phyloP scores from a whole-genome alignment of 225 moss, liverwort and hornwort genomes.

The Pleurozium schreberi region DNA sequence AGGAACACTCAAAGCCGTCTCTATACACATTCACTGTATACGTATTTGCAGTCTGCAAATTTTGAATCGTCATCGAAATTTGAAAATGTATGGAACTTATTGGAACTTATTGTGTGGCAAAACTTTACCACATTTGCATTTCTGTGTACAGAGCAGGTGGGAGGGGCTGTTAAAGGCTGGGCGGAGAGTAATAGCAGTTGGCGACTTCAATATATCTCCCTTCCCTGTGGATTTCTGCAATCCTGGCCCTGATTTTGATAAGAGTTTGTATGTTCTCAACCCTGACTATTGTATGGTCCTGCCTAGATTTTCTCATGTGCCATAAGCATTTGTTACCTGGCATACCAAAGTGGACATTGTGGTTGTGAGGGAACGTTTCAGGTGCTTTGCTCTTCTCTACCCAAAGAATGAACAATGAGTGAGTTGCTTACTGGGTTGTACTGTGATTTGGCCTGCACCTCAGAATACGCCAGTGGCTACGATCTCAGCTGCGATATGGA shows the following conservation, averaged over 20 bases:
- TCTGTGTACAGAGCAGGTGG: conserved; percentile 74
- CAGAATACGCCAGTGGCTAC: conserved; percentile 70
- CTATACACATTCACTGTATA: too few relatives aligned
- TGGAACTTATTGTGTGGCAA: background rate
- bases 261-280: conserved; percentile 41
- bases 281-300: background rate
- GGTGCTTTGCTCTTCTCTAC: background rate
- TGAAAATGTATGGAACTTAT: background rate
- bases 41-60: background rate
- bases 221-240: conserved; percentile 65
- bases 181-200: conserved; percentile 73
- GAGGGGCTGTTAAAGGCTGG: conserved; percentile 62
- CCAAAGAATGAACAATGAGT: background rate
- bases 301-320: background rate
- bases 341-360: background rate
- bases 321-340: background rate
- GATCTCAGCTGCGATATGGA: conserved; percentile 48
- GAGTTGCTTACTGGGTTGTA: background rate
- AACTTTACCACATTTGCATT: background rate
- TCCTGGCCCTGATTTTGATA: conserved; percentile 68
- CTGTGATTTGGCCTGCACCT: background rate
- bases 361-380: background rate
- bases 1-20: too few relatives aligned
- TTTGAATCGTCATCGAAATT: background rate
- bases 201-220: conserved; percentile 80